Base-by-base conservation (phyloP, 805 yeast species). In the Ogataea thermomethanolica region DNA sequence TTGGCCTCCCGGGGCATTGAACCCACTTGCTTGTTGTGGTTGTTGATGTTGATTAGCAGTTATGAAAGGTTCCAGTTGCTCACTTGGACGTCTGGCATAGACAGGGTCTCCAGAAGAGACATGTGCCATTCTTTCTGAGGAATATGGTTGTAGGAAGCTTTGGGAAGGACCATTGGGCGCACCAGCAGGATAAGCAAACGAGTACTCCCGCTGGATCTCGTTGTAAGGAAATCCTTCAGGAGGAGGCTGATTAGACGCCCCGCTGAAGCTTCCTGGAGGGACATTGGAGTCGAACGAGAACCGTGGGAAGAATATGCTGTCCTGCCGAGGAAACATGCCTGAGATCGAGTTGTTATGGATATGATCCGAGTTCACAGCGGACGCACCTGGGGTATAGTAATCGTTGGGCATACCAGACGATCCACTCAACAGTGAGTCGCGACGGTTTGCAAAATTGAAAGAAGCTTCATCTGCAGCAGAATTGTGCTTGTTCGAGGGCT, bases 31-130 rank as follows among this genome's bases (percentile, higher is more conserved):
- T 33, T 32, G 37, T 28, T 42, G 49, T 27, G 39, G 46, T 31
- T 39, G 39, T 25, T 44, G 50, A 5, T 25, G 49, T 26, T 25
- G 27, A n/a, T 43, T 45, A 9, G 41, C 43, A 12, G 74, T 66
- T 35, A 66, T 61, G 47, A 72, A 73, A 1, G 76, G 72, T 39
- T 74, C 79, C 35, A 72, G 45, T 37, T 71, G 76, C 48, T 74
- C 78, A 34, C 75, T 66, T n/a, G 70, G 73, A 34, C 77, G 58
- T 46, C 76, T 60, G 32, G 37, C 56, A 43, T 45, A 51, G 45
- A 54, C 50, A 47, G 41, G 65, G 38, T 54, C 64, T 34, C 28
- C 38, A 5, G 52, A 28, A 11, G 32, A 44, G 10, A 51, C 34
- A 27, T 53, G 55, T 7, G 49, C 39, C 40, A 48, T 34, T 35